A percentile compares a stretch with the other conserved stretches of the same genome.
These are phyloP conservation scores for Kluyveromyces sp. DNA, from an alignment of 1,139 yeast species.

Conservation along the genomic window DNA sequence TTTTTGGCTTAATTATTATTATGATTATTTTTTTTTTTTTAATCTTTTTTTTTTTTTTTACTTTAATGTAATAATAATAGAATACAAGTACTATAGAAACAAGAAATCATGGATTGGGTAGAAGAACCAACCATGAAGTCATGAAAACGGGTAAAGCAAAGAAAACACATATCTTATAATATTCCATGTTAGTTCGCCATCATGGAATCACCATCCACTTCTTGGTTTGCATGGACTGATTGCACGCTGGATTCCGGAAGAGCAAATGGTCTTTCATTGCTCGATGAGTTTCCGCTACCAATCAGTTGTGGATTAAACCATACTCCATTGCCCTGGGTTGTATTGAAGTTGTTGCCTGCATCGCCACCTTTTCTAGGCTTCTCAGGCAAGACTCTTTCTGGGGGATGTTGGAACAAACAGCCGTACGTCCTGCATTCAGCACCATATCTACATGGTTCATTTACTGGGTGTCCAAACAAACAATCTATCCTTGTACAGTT, in stretches of 20 bases:
- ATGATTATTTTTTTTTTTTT: neutral
- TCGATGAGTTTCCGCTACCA: conserved; percentile 15
- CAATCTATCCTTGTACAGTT: conserved; percentile 75
- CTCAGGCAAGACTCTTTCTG: conserved; percentile 43
- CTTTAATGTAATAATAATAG: neutral
- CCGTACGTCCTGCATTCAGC: conserved; percentile 58
- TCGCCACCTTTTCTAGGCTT: conserved; percentile 8
- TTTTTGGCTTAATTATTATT: neutral
- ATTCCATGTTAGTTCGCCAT: neutral
- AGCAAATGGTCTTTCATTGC: conserved; percentile 63
- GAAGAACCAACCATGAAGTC: too few relatives aligned
- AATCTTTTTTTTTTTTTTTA: conserved; percentile 9
- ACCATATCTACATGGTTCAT: conserved; percentile 75
- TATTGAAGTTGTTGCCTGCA: neutral
- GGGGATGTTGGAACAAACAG: conserved; percentile 76
- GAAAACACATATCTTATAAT: too few relatives aligned
- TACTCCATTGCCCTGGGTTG: neutral
- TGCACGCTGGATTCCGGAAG: conserved; percentile 63
- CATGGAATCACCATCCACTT: conserved; percentile 17
- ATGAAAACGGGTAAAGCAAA: too few relatives aligned
- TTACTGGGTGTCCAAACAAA: conserved; percentile 70
- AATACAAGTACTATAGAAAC: neutral
- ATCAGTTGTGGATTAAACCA: conserved; percentile 7
- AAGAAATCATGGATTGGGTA: neutral
- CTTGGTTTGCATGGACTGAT: conserved; percentile 27